Percentiles rank a stretch among this genome's conserved stretches.
These are phyloP conservation scores for Globisporangium alternatum DNA, from an alignment of 352 stramenopile species.

Conservation along the genomic window DNA sequence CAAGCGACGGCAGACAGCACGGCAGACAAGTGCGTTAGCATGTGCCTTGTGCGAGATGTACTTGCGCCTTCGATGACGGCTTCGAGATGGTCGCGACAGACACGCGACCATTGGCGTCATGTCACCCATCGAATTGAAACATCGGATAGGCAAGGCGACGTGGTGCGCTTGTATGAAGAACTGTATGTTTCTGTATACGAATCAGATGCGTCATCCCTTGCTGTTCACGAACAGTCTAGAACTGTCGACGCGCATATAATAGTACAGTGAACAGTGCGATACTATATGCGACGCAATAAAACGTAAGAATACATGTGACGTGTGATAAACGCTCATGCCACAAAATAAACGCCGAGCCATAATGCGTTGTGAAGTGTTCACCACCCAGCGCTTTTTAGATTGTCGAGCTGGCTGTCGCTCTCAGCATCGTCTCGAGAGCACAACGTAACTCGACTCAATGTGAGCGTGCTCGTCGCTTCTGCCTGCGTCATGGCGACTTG, in stretches of 20 bases:
- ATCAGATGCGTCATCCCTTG: constrained; percentile 7
- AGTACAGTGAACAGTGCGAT: too few relatives aligned
- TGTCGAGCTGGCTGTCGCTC: too few relatives aligned
- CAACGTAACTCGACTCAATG: too few relatives aligned
- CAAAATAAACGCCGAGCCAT: too few relatives aligned
- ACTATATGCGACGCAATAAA: too few relatives aligned
- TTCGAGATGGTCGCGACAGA: neutral
- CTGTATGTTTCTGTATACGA: neutral
- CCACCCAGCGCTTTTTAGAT: too few relatives aligned
- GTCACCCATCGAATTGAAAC: neutral
- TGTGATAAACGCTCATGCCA: neutral
- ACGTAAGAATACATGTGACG: too few relatives aligned
- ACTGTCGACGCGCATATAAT: neutral
- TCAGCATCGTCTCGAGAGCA: too few relatives aligned
- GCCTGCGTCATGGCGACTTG: too few relatives aligned
- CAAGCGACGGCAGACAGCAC: neutral
- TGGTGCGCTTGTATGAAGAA: neutral
- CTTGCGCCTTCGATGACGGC: neutral
- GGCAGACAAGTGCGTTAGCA: neutral
- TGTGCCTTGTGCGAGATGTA: neutral
- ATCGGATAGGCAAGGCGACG: constrained; percentile 4
- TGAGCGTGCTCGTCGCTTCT: too few relatives aligned
- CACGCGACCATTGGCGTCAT: neutral
- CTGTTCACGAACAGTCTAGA: constrained; percentile 17
- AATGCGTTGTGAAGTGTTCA: too few relatives aligned